Evolutionary conservation across 192 early-diverging fungal genomes (phyloP).

Genomic region (Irineochytrium annulatum): DNA sequence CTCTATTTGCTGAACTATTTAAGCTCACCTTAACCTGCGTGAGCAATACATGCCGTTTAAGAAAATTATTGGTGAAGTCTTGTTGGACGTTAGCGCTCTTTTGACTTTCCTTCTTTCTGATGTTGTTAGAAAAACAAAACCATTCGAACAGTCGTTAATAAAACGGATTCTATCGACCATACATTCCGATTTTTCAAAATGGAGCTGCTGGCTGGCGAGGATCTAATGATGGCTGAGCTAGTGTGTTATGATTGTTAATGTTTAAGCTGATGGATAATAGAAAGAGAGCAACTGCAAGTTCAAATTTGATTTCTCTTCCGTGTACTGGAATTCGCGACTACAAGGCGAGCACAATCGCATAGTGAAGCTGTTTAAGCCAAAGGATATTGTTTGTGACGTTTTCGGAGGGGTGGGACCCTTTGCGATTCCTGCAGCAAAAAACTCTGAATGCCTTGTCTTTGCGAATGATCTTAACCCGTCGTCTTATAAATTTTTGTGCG

Average conservation of each 20-base stretch:
- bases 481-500: conserved; percentile 72
- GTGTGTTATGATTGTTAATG: conserved; percentile 52
- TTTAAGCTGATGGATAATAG: conserved; percentile 27
- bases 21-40: conserved; percentile 94
- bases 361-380: conserved; percentile 66
- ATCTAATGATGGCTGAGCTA: conserved; percentile 80
- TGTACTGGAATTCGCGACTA: conserved; percentile 99
- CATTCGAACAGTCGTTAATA: conserved; percentile 93
- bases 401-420: conserved; percentile 98
- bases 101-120: neutral
- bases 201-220: conserved; percentile 90
- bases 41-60: conserved; percentile 89
- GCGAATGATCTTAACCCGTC: conserved; percentile 97
- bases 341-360: conserved; percentile 92
- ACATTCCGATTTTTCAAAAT: conserved; percentile 95
- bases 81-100: conserved; percentile 71
- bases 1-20: neutral
- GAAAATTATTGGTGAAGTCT: conserved; percentile 85
- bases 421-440: conserved; percentile 86
- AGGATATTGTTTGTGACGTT: conserved; percentile 84
- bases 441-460: conserved; percentile 75
- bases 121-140: conserved; percentile 73
- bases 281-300: conserved; percentile 89
- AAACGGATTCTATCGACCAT: conserved; percentile 89
- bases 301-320: conserved; percentile 90